Conservation (phyloP, 495 filamentous ascomycete species). For the Hyphodiscus hymeniophilus region DNA sequence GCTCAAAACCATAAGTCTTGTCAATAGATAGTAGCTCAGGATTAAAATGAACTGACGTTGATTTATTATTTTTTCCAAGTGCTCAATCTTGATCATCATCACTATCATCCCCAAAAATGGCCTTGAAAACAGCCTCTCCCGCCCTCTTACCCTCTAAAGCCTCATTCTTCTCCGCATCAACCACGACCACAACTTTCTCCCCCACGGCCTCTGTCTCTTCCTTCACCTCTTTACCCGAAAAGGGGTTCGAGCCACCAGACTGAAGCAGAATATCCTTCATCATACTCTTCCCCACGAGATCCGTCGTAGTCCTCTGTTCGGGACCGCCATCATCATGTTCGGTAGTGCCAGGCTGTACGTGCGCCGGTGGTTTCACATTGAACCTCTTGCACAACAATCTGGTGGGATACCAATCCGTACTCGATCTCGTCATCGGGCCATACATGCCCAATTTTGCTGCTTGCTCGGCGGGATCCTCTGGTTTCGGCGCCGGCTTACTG, state of each 20-base stretch:
- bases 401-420: conserved; percentile 69
- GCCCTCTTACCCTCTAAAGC: conserved; percentile 76
- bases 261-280: conserved; percentile 48
- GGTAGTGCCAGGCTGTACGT: conserved; percentile 47
- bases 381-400: conserved; percentile 89
- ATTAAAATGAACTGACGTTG: too few relatives aligned
- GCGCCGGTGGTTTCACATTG: conserved; percentile 66
- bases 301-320: conserved; percentile 29
- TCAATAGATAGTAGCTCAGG: too few relatives aligned
- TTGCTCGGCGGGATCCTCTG: conserved; percentile 70
- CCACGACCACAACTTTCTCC: conserved; percentile 24
- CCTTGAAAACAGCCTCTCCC: conserved; percentile 84
- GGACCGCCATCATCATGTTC: conserved; percentile 29
- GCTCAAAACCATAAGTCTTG: too few relatives aligned
- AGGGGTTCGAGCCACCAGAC: conserved; percentile 16
- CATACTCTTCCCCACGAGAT: conserved; percentile 37
- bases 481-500: conserved; percentile 49
- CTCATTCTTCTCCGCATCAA: conserved; percentile 78
- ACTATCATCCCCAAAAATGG: conserved; percentile 85
- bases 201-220: conserved; percentile 6
- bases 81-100: conserved; percentile 55
- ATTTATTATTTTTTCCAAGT: too few relatives aligned
- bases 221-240: conserved; percentile 2
- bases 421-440: conserved; percentile 71
- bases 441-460: conserved; percentile 93